A percentile compares a stretch with the other conserved stretches of the same genome.
phyloP scores from a whole-genome alignment of 129 eudicot genomes.

The Flaveria ramosissima region DNA sequence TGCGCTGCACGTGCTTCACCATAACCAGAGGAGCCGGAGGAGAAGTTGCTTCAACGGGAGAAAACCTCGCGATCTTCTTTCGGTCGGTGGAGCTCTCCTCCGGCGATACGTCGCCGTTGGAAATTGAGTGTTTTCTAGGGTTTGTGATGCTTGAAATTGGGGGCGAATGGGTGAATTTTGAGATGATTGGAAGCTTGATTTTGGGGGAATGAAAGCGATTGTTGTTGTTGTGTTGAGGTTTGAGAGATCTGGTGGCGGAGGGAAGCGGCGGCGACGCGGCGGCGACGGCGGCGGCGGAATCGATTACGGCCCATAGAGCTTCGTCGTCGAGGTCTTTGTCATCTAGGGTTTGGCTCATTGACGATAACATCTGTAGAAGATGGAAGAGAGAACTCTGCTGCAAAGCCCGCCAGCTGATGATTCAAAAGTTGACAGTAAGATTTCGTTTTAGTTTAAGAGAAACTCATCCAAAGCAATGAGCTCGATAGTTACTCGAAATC shows the following conservation, averaged over 20 bases:
- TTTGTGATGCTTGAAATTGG: constrained; percentile 26
- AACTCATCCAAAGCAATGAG: no score
- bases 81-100: constrained; percentile 19
- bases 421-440: neutral
- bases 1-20: constrained; percentile 67
- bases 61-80: constrained; percentile 51
- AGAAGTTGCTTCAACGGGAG: constrained; percentile 40
- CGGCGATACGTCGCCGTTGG: constrained; percentile 49
- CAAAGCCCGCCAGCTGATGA: constrained; percentile 32
- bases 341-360: constrained; percentile 47
- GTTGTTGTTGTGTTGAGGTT: constrained; percentile 23
- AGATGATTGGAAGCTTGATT: constrained; percentile 30
- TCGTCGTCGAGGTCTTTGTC: constrained; percentile 96
- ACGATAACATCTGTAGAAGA: constrained; percentile 27
- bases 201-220: constrained; percentile 40
- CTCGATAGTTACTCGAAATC: no score
- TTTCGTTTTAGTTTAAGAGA: no score
- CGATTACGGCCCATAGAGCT: constrained; percentile 88
- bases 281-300: constrained; percentile 85
- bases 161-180: constrained; percentile 28
- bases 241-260: constrained; percentile 49
- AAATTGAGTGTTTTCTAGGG: constrained; percentile 30
- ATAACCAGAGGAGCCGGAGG: constrained; percentile 48
- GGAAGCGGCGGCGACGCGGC: constrained; percentile 38
- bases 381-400: constrained; percentile 8